Evolutionary conservation across 2,329 filamentous ascomycete genomes (phyloP), one percentile per base, ranked within the genome.

Genomic region (Hypoxylon sp.): DNA sequence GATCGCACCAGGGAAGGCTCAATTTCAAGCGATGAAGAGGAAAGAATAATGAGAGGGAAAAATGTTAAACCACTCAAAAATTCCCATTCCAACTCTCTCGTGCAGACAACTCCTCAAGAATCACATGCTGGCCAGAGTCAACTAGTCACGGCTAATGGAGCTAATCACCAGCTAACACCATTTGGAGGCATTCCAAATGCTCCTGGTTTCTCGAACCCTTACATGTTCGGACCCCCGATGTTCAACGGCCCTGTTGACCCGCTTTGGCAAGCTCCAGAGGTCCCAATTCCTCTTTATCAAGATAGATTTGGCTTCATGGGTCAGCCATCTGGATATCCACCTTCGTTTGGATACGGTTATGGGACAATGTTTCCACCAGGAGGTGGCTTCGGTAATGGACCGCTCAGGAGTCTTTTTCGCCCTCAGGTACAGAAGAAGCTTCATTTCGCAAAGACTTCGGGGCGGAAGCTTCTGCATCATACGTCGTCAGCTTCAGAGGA

Each of bases 1-100:
- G 80, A 82, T 2, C 78, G 81, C 26, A 80, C 31, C 46, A 68
- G 74, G 22, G 78, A 79, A 5, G 70, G 75, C 19, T 76, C 77
- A 3, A 42, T 64, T 13, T 74, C 73, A 8, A 74, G 71, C 26
- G 78, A 79, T 5, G 80, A 83, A 73, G 80, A 70, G 73, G 78
- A 74, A 78, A 80, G 67, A 63, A 79, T n/a, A 74, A 77, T 68
- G 75, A 80, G 22, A 70, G 74, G 19, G 71, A 80, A 67, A 74
- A 53, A 70, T 5, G 71, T 29, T 73, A 75, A 1, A 42, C 75
- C 26, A 74, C 59, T 24, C 22, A n/a, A 73, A 50, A 47, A 42
- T n/a, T 57, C 71, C 19, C 59, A 35, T 39, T 67, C 69, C 2
- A 72, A 65, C 37, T 62, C 71, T n/a, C 51, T 69, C 37, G 57